Evolutionary conservation across 1,139 yeast species (phyloP).

Genomic region (Saccharomyces hybrid): DNA sequence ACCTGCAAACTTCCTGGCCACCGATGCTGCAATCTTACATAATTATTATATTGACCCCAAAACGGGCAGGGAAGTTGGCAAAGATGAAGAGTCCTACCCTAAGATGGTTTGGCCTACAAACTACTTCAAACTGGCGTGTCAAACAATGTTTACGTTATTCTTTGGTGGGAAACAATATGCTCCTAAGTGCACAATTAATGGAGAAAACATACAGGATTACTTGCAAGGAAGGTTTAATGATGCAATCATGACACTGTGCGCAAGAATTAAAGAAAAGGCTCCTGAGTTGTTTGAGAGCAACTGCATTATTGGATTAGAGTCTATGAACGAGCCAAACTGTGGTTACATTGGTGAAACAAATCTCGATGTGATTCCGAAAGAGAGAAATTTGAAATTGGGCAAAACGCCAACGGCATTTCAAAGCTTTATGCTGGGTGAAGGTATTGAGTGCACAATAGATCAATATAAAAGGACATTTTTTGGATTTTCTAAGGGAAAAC

Average conservation of each 20-base stretch:
- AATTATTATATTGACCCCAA: conserved; percentile 39
- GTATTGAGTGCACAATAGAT: conserved; percentile 57
- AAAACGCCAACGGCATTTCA: conserved; percentile 64
- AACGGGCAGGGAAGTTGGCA: conserved; percentile 17
- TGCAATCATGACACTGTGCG: conserved; percentile 51
- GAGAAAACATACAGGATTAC: conserved; percentile 68
- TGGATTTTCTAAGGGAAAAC: conserved; percentile 65
- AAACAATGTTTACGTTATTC: conserved; percentile 80
- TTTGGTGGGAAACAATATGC: conserved; percentile 68
- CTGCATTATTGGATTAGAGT: conserved; percentile 66
- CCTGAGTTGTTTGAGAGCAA: conserved; percentile 49
- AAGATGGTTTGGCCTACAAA: conserved; percentile 95
- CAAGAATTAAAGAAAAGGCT: conserved; percentile 39
- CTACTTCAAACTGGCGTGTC: conserved; percentile 66
- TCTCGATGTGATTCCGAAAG: conserved; percentile 42
- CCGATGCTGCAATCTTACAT: conserved; percentile 75
- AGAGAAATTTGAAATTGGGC: conserved; percentile 54
- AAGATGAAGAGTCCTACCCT: conserved; percentile 39
- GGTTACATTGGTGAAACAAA: conserved; percentile 54
- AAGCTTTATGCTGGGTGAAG: conserved; percentile 62
- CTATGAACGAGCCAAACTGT: conserved; percentile 77
- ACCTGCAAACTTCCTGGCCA: conserved; percentile 56
- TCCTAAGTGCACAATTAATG: conserved; percentile 65
- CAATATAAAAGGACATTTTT: conserved; percentile 57
- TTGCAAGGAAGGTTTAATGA: conserved; percentile 57